Evolutionary conservation across 495 filamentous ascomycete species (phyloP).

Genomic region (Lasiosphaeria hispida): DNA sequence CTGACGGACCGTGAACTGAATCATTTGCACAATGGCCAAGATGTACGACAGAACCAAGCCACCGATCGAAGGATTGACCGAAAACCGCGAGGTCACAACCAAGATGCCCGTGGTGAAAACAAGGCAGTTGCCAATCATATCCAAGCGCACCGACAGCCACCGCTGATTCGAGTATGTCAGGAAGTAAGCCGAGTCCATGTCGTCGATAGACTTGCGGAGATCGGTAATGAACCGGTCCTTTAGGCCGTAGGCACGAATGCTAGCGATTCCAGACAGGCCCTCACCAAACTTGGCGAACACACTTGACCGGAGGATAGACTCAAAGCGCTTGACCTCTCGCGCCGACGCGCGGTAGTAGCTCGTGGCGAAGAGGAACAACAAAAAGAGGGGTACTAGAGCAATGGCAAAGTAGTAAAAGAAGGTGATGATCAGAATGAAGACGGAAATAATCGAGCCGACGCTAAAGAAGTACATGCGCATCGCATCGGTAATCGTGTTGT

Average conservation of each 20-base stretch:
- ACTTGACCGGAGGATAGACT: conserved; percentile 77
- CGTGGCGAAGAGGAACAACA: conserved; percentile 79
- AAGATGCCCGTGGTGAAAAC: conserved; percentile 87
- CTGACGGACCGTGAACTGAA: conserved; percentile 92
- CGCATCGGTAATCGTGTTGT: conserved; percentile 85
- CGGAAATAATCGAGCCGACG: conserved; percentile 69
- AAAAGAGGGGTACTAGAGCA: conserved; percentile 75
- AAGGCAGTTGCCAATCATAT: conserved; percentile 74
- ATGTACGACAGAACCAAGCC: conserved; percentile 92
- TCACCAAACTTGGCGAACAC: conserved; percentile 94
- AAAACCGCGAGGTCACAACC: conserved; percentile 91
- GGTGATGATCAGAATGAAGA: conserved; percentile 84
- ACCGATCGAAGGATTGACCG: conserved; percentile 75
- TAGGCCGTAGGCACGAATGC: conserved; percentile 85
- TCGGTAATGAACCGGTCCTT: conserved; percentile 67
- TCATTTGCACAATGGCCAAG: conserved; percentile 89
- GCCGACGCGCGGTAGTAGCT: conserved; percentile 89
- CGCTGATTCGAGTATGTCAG: conserved; percentile 91
- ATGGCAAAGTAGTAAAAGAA: conserved; percentile 95
- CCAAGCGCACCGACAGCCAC: conserved; percentile 83
- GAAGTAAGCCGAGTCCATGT: conserved; percentile 92
- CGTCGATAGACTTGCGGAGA: conserved; percentile 70
- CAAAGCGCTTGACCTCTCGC: conserved; percentile 90
- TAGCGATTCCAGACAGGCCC: conserved; percentile 76
- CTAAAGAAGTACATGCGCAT: conserved; percentile 94